Percentiles rank a stretch among this genome's conserved stretches.
phyloP scores from a whole-genome alignment of 116 monocot genomes.

The Posidonia oceanica region DNA sequence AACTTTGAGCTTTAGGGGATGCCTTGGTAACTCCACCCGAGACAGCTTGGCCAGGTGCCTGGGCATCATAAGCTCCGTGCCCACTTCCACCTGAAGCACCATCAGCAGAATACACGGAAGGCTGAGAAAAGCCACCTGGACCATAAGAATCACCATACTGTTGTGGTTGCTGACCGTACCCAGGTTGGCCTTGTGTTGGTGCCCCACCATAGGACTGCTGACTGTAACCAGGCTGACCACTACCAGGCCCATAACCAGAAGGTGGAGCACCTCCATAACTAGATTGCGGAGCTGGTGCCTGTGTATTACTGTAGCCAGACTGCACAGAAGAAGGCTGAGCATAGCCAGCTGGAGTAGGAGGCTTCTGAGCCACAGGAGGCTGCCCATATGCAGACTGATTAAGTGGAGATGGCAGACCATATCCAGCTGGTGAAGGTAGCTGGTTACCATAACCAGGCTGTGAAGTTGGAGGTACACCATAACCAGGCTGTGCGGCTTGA shows the following conservation, averaged over 20 bases:
- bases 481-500: conserved; percentile 29
- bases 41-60: conserved; percentile 1
- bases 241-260: neutral
- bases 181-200: conserved; percentile 2
- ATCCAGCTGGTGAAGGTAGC: conserved; percentile 19
- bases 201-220: conserved; percentile 7
- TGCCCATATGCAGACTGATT: conserved; percentile 38
- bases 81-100: neutral
- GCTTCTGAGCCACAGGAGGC: conserved; percentile 31
- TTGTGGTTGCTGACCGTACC: conserved; percentile 10
- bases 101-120: conserved; percentile 1
- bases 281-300: conserved; percentile 3
- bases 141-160: conserved; percentile 12
- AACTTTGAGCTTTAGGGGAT: conserved; percentile 1
- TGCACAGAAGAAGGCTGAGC: neutral
- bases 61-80: conserved; percentile 1
- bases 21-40: neutral
- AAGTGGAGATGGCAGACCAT: conserved; percentile 17
- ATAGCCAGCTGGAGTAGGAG: conserved; percentile 12
- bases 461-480: conserved; percentile 24
- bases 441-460: conserved; percentile 39
- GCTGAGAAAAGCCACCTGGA: conserved; percentile 4
- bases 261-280: conserved; percentile 6
- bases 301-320: conserved; percentile 1
- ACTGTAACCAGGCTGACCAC: conserved; percentile 1